Conservation (phyloP, 768 basidiomycete species). For the Naganishia vaughanmartiniae region DNA sequence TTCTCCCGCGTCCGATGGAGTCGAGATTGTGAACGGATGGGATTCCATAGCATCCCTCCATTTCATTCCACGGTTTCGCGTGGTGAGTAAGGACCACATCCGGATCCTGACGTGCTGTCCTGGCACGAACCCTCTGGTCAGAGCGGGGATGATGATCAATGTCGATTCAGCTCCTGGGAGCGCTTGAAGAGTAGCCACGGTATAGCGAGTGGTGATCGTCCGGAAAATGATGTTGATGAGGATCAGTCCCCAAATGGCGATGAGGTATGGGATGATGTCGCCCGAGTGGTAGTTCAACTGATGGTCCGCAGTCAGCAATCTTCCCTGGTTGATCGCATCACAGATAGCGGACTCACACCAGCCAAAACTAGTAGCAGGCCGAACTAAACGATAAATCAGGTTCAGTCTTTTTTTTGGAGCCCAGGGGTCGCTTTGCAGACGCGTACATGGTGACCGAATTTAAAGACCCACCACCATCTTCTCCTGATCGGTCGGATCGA, state of each 20-base stretch:
- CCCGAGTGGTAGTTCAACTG: conserved; percentile 38
- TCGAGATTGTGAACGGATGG: conserved; percentile 34
- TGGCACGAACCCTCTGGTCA: conserved; percentile 28
- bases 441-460: conserved; percentile 39
- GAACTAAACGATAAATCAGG: conserved; percentile 22
- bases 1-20: conserved; percentile 10
- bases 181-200: conserved; percentile 29
- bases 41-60: conserved; percentile 29
- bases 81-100: conserved; percentile 25
- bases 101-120: conserved; percentile 36
- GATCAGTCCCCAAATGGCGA: conserved; percentile 31
- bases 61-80: conserved; percentile 24
- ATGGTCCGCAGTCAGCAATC: background rate
- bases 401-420: background rate
- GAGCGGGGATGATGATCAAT: conserved; percentile 32
- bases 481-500: conserved; percentile 30
- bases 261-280: conserved; percentile 35
- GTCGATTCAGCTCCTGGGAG: conserved; percentile 33
- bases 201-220: conserved; percentile 32
- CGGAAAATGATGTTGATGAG: conserved; percentile 36
- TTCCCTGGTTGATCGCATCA: background rate
- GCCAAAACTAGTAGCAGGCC: conserved; percentile 38
- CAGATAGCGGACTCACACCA: conserved; percentile 26
- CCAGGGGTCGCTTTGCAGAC: background rate
- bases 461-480: conserved; percentile 38